Conservation (phyloP, 331 rosid species). For the Malus hybrid region DNA sequence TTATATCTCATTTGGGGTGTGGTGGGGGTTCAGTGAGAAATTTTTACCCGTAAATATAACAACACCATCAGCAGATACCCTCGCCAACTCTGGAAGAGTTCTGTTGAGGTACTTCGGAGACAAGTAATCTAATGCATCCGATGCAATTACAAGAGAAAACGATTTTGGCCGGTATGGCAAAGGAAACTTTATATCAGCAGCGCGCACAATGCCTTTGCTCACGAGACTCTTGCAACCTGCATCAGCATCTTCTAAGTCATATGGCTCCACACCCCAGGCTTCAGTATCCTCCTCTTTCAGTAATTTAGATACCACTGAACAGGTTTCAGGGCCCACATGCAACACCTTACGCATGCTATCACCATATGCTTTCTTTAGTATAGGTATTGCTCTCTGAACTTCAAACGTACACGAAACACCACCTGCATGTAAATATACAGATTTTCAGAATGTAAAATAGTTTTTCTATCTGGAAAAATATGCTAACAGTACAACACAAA, state of each 20-base stretch:
- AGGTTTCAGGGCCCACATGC: conserved; percentile 91
- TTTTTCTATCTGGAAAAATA: conserved; percentile 5
- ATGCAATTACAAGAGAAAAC: conserved; percentile 80
- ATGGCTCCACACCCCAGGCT: conserved; percentile 99
- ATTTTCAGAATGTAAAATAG: conserved; percentile 14
- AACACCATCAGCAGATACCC: conserved; percentile 82
- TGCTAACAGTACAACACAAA: background rate
- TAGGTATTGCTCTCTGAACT: conserved; percentile 60
- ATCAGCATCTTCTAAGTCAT: conserved; percentile 74
- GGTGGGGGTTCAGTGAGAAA: background rate
- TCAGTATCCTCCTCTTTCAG: conserved; percentile 73
- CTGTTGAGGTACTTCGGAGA: conserved; percentile 88
- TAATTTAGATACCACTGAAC: conserved; percentile 73
- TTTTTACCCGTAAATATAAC: conserved; percentile 65
- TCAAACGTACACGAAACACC: conserved; percentile 70
- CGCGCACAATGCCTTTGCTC: conserved; percentile 80
- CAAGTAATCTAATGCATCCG: conserved; percentile 94
- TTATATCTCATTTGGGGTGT: background rate
- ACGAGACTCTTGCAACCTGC: conserved; percentile 71
- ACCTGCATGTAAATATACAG: conserved; percentile 43
- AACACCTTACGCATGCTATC: conserved; percentile 77
- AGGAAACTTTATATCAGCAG: conserved; percentile 81
- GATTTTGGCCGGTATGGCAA: conserved; percentile 87
- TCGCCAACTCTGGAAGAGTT: conserved; percentile 83
- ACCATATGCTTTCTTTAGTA: conserved; percentile 88